phyloP scores from a whole-genome alignment of 306 rosid species.

The Medicago ruthenica region DNA sequence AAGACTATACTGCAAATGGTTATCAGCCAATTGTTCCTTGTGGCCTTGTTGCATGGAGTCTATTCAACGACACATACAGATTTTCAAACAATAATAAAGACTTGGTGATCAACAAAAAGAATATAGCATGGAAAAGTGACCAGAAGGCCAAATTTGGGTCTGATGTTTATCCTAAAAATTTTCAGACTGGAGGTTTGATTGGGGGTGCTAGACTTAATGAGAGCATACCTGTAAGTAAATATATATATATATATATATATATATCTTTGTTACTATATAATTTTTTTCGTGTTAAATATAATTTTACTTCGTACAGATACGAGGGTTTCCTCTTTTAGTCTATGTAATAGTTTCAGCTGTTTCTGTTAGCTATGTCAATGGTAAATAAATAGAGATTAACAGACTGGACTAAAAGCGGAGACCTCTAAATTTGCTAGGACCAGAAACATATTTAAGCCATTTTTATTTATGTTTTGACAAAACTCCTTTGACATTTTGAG shows the following conservation, averaged over 20 bases:
- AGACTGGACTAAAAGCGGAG: not conserved
- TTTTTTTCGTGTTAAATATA: not conserved
- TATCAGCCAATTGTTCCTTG: constrained; percentile 73
- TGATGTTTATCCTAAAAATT: constrained; percentile 79
- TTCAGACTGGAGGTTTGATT: constrained; percentile 65
- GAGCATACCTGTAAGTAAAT: constrained; percentile 68
- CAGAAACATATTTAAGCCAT: not conserved
- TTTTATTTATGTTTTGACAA: not conserved
- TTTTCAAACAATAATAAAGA: constrained; percentile 55
- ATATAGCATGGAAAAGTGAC: constrained; percentile 92
- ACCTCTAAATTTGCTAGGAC: not conserved
- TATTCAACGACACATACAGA: constrained; percentile 83
- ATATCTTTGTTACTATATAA: not conserved
- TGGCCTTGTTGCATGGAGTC: constrained; percentile 91
- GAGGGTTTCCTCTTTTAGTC: not conserved
- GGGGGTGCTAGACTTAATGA: constrained; percentile 80
- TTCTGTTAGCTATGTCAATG: not conserved
- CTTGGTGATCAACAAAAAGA: constrained; percentile 68
- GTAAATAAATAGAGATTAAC: not conserved
- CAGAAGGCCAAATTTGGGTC: constrained; percentile 63
- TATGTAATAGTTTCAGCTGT: not conserved
- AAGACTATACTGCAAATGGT: constrained; percentile 38
- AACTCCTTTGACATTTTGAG: not conserved
- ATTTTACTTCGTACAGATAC: not conserved
- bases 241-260: not conserved